Evolutionary conservation across 2,329 filamentous ascomycete species (phyloP).

Genomic region (Ascochyta koolunga): DNA sequence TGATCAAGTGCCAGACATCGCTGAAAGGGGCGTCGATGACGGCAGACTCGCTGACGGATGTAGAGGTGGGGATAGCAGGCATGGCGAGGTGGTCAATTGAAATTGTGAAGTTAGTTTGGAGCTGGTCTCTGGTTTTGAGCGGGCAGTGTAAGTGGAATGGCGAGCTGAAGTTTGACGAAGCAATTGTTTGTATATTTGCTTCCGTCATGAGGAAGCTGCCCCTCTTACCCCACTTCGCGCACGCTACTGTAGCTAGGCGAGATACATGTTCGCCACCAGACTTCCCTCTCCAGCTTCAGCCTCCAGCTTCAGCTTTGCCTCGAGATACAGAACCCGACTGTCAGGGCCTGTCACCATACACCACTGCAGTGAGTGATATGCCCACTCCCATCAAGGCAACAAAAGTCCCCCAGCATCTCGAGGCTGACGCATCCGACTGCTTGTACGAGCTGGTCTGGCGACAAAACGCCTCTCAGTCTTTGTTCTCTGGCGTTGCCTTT

Average conservation of each 20-base stretch:
- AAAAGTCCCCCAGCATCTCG: neutral
- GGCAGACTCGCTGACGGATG: conserved; percentile 68
- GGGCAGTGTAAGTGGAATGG: conserved; percentile 5
- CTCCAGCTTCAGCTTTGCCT: neutral
- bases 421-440: neutral
- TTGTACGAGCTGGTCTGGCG: neutral
- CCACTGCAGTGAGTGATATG: neutral
- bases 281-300: conserved; percentile 1
- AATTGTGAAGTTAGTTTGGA: neutral
- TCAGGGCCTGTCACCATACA: neutral
- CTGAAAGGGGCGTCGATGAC: conserved; percentile 72
- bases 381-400: neutral
- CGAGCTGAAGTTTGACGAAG: conserved; percentile 26
- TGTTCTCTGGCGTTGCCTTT: conserved; percentile 4
- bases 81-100: conserved; percentile 13
- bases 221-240: conserved; percentile 30
- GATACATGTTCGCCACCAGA: conserved; percentile 19
- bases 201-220: conserved; percentile 26
- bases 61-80: conserved; percentile 65
- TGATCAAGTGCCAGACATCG: conserved; percentile 76
- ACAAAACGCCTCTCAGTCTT: neutral
- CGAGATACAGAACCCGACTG: neutral
- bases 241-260: conserved; percentile 15
- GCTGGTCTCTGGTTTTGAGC: neutral
- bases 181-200: conserved; percentile 20